These are phyloP conservation scores for Petunia axillaris DNA, from an alignment of 257 asterid genomes.

Conservation along the genomic window DNA sequence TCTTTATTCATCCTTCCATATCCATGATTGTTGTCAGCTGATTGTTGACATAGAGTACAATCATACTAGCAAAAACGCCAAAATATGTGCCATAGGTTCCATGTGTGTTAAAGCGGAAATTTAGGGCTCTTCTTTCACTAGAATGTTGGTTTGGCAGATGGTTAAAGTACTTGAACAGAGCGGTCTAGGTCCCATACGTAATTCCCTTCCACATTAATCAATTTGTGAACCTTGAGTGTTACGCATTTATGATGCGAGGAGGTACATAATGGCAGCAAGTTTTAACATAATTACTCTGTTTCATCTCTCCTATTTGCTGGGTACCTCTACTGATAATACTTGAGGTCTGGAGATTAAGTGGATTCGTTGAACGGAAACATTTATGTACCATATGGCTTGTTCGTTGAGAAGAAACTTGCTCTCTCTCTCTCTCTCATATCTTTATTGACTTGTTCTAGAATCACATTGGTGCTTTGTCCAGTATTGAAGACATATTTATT, in stretches of 20 bases:
- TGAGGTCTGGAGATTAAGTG: background rate
- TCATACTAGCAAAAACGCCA: background rate
- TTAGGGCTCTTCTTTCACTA: too few relatives aligned
- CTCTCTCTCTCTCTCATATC: background rate
- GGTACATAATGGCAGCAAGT: conserved; percentile 6
- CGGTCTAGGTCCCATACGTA: background rate
- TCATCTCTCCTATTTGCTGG: background rate
- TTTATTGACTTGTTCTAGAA: background rate
- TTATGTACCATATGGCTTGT: background rate
- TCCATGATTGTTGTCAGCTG: too few relatives aligned
- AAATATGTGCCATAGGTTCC: background rate
- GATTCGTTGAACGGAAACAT: background rate
- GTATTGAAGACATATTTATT: background rate
- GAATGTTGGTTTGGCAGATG: background rate
- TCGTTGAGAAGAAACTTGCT: background rate
- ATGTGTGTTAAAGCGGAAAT: background rate
- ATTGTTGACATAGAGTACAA: too few relatives aligned
- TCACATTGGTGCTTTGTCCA: background rate
- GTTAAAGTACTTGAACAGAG: background rate
- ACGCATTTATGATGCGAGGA: background rate
- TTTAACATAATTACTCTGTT: background rate
- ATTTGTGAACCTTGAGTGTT: background rate
- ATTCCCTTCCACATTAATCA: background rate
- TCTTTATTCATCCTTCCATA: conserved; percentile 2
- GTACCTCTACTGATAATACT: background rate